Percentiles rank a stretch among this genome's conserved stretches.
These are phyloP conservation scores for Talaromyces pinophilus DNA, from an alignment of 2,329 filamentous ascomycete genomes.

Conservation along the genomic window DNA sequence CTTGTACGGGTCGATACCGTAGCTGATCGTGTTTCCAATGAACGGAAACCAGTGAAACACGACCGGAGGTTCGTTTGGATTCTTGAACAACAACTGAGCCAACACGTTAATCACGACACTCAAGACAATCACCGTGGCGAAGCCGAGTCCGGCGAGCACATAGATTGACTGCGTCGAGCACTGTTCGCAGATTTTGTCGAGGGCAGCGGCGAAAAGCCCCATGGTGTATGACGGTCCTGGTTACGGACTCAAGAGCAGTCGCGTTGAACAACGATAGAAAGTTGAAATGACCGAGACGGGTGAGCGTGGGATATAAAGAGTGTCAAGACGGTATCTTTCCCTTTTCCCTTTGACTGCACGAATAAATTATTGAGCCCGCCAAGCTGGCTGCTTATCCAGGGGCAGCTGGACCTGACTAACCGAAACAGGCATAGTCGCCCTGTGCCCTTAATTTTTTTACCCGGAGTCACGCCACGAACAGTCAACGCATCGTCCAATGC, in stretches of 20 bases:
- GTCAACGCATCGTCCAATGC: conserved; percentile 2
- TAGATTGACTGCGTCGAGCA: conserved; percentile 51
- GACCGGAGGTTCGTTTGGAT: conserved; percentile 72
- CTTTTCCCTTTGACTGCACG: neutral
- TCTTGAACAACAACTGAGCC: conserved; percentile 76
- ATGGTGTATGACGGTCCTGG: conserved; percentile 39
- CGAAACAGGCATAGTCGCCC: neutral
- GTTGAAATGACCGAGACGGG: neutral
- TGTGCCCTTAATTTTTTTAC: conserved; percentile 8
- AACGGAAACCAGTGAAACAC: conserved; percentile 69
- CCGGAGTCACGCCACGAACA: conserved; percentile 12
- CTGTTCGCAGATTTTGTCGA: conserved; percentile 48
- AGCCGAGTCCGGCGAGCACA: conserved; percentile 47
- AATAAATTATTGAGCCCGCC: conserved; percentile 7
- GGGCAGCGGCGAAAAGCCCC: conserved; percentile 54
- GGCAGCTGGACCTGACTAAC: neutral
- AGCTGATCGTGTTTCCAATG: conserved; percentile 86
- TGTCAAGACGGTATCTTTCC: neutral
- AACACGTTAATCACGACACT: conserved; percentile 76
- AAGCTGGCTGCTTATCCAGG: conserved; percentile 10
- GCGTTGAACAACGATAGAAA: neutral
- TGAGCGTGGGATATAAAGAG: neutral
- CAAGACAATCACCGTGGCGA: conserved; percentile 53
- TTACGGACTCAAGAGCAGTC: neutral
- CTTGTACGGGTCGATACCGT: conserved; percentile 79